A percentile compares a stretch with the other conserved stretches of the same genome.
Conservation (phyloP, 768 basidiomycete species). For the Leucogyrophana mollusca region DNA sequence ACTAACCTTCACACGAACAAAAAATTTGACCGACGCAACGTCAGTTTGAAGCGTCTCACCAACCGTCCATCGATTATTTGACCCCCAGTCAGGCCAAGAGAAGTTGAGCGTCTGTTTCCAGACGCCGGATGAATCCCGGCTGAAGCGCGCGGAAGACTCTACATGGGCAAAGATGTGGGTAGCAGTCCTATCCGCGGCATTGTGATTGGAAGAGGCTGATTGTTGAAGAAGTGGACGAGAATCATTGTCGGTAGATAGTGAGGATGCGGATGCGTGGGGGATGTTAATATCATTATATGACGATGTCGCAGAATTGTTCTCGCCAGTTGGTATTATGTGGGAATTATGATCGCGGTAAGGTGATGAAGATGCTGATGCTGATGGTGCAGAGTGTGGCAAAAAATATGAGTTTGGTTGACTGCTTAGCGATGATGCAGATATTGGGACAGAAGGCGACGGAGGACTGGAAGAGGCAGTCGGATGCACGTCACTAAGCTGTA, state of each 20-base stretch:
- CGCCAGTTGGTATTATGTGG: conserved; percentile 7
- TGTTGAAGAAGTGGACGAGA: conserved; percentile 23
- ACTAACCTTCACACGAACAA: conserved; percentile 65
- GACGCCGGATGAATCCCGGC: conserved; percentile 52
- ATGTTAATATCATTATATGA: conserved; percentile 20
- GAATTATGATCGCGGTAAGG: conserved; percentile 24
- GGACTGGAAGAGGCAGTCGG: conserved; percentile 15
- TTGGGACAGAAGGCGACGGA: conserved; percentile 19
- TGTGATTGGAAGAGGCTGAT: conserved; percentile 9
- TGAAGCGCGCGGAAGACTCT: conserved; percentile 59
- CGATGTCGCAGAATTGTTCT: conserved; percentile 5
- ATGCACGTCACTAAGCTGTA: conserved; percentile 50
- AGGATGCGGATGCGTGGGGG: conserved; percentile 16
- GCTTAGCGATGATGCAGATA: conserved; percentile 16
- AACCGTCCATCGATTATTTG: conserved; percentile 72
- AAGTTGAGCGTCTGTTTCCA: conserved; percentile 67
- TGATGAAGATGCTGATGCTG: conserved; percentile 31
- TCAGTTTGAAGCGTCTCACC: conserved; percentile 75
- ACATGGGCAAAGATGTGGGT: conserved; percentile 54
- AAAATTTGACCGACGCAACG: conserved; percentile 65
- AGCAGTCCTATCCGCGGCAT: conserved; percentile 29
- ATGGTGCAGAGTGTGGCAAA: conserved; percentile 2
- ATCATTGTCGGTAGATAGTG: conserved; percentile 23
- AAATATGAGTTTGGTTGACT: conserved; percentile 8
- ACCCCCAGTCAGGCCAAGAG: conserved; percentile 70